Conservation (phyloP, 495 filamentous ascomycete genomes). For the Copromyces sp. region DNA sequence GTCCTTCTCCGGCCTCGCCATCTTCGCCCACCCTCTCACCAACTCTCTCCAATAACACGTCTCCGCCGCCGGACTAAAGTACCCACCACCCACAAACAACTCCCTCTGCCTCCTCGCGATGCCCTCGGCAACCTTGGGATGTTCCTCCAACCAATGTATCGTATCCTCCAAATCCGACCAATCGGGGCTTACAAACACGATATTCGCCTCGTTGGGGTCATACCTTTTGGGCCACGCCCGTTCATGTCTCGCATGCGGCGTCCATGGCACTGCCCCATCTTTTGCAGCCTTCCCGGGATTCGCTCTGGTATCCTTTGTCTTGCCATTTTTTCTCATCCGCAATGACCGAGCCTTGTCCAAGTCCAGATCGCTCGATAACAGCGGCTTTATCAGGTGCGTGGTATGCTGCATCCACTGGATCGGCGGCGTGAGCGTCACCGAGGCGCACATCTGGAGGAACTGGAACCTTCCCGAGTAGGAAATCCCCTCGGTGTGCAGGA, state of each 20-base stretch:
- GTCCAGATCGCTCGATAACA: conserved; percentile 27
- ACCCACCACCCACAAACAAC: conserved; percentile 33
- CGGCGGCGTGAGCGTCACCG: conserved; percentile 38
- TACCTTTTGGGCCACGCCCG: conserved; percentile 30
- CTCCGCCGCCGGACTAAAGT: conserved; percentile 41
- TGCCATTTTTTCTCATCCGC: neutral
- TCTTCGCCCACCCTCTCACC: conserved; percentile 36
- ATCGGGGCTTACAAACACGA: conserved; percentile 42
- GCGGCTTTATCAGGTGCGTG: conserved; percentile 36
- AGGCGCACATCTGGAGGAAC: conserved; percentile 41
- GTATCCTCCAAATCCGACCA: conserved; percentile 41
- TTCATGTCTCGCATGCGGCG: conserved; percentile 9
- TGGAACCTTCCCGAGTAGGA: conserved; percentile 48
- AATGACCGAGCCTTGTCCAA: neutral
- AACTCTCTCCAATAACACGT: conserved; percentile 44
- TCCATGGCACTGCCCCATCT: conserved; percentile 5
- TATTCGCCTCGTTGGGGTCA: conserved; percentile 34
- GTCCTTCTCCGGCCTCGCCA: conserved; percentile 26
- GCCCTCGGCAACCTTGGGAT: conserved; percentile 33
- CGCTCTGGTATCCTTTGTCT: neutral
- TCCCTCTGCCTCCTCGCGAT: conserved; percentile 41
- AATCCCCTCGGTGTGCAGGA: conserved; percentile 52
- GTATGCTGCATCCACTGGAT: conserved; percentile 40
- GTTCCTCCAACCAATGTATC: conserved; percentile 31
- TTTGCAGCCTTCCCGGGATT: neutral